phyloP scores from a whole-genome alignment of 2,329 filamentous ascomycete genomes.

The Trichoderma afroharzianum region DNA sequence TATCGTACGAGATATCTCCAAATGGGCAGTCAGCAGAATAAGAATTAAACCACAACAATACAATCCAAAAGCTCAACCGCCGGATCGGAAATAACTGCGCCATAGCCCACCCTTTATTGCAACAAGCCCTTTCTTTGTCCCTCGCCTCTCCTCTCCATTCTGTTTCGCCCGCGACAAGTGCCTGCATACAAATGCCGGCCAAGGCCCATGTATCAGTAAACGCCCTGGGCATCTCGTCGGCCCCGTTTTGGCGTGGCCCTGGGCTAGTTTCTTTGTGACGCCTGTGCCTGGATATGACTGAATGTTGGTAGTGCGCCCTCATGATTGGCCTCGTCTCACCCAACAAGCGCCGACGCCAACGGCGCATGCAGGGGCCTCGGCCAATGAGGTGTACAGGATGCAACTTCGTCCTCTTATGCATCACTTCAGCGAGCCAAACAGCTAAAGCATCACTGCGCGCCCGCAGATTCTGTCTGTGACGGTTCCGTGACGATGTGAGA shows the following conservation, averaged over 20 bases:
- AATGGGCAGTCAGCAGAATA: neutral
- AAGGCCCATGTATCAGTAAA: constrained; percentile 12
- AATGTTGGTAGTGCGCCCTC: neutral
- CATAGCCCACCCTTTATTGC: constrained; percentile 1
- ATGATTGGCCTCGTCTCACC: constrained; percentile 14
- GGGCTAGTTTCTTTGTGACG: constrained; percentile 1
- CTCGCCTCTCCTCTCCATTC: neutral
- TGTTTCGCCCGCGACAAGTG: neutral
- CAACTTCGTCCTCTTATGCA: neutral
- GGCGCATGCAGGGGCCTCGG: neutral
- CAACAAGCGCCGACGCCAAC: constrained; percentile 17
- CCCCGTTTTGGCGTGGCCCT: neutral
- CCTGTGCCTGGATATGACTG: constrained; percentile 7
- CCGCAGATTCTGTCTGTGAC: constrained; percentile 8
- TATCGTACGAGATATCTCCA: constrained; percentile 9
- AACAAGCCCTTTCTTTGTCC: neutral
- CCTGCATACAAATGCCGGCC: constrained; percentile 11
- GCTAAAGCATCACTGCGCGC: constrained; percentile 4
- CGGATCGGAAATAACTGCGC: neutral
- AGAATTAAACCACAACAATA: neutral
- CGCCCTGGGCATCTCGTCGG: constrained; percentile 11
- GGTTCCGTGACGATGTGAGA: neutral
- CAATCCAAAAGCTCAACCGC: neutral
- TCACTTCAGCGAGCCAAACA: constrained; percentile 4
- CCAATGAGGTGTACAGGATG: constrained; percentile 14